Conservation (phyloP, 331 rosid species). For the Ulmus americana region DNA sequence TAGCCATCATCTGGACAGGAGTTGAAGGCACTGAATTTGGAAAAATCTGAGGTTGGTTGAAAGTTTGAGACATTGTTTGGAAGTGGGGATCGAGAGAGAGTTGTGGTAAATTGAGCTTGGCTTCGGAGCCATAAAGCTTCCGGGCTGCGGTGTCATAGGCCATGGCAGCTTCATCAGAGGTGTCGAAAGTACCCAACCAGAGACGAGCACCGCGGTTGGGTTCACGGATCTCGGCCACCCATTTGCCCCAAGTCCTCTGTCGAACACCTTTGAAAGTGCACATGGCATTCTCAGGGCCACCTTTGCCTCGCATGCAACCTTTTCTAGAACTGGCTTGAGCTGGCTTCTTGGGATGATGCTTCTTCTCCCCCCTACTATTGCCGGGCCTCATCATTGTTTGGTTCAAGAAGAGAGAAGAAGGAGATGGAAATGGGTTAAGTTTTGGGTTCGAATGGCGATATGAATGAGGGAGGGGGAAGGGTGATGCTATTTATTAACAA, state of each 20-base stretch:
- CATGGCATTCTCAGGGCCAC: constrained; percentile 77
- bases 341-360: constrained; percentile 29
- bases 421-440: not conserved
- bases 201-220: constrained; percentile 90
- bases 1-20: no score
- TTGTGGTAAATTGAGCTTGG: constrained; percentile 63
- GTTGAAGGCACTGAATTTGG: no score
- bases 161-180: constrained; percentile 68
- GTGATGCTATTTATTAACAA: not conserved
- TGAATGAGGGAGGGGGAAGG: not conserved
- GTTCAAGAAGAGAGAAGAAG: no score
- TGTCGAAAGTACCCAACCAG: constrained; percentile 87
- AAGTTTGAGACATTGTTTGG: constrained; percentile 9
- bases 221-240: constrained; percentile 96
- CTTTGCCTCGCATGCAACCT: constrained; percentile 96
- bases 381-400: constrained; percentile 38
- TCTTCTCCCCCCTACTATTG: constrained; percentile 29
- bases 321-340: constrained; percentile 76
- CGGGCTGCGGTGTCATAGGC: constrained; percentile 81
- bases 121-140: constrained; percentile 70
- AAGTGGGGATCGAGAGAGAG: constrained; percentile 14
- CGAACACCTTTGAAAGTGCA: constrained; percentile 92
- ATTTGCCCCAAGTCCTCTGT: constrained; percentile 96
- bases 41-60: no score
- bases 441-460: not conserved